These are phyloP conservation scores for Lasiosphaeria hispida DNA, from an alignment of 495 filamentous ascomycete species.

Conservation along the genomic window DNA sequence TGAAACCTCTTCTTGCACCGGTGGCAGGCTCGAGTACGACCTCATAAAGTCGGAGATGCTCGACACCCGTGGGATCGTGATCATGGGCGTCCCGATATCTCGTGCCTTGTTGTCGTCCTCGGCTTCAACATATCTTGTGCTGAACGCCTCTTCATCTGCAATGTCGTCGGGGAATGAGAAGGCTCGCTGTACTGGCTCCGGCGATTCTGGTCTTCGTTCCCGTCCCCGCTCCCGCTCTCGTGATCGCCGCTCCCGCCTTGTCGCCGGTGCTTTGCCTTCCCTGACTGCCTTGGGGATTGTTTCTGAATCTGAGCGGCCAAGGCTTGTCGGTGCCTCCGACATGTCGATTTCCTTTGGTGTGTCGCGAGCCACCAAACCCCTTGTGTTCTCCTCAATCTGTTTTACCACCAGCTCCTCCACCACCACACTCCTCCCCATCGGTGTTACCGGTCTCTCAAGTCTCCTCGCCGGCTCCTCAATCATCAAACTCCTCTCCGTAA, in stretches of 20 bases:
- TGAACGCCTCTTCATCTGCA: conserved; percentile 36
- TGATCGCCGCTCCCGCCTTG: conserved; percentile 14
- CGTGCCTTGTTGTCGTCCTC: conserved; percentile 10
- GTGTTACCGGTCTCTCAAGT: neutral
- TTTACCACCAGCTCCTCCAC: neutral
- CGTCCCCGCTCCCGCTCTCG: conserved; percentile 8
- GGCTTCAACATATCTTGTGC: conserved; percentile 15
- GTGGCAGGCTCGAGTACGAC: conserved; percentile 39
- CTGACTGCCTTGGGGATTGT: conserved; percentile 32
- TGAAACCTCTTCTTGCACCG: conserved; percentile 42
- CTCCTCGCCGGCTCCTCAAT: conserved; percentile 3
- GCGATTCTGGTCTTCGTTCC: conserved; percentile 17
- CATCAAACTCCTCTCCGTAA: neutral
- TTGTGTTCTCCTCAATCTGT: neutral
- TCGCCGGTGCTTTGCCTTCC: conserved; percentile 8
- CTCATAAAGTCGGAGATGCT: conserved; percentile 36
- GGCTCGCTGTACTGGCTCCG: conserved; percentile 26
- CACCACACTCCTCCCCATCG: neutral
- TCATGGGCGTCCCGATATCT: conserved; percentile 14
- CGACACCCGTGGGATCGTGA: conserved; percentile 26
- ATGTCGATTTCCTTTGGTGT: neutral
- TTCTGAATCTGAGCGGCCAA: conserved; percentile 36
- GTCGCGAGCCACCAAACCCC: neutral
- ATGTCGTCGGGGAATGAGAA: conserved; percentile 40
- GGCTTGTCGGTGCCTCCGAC: conserved; percentile 1